Conservation (phyloP, 805 yeast genomes). For the Phaffomyces opuntiae region DNA sequence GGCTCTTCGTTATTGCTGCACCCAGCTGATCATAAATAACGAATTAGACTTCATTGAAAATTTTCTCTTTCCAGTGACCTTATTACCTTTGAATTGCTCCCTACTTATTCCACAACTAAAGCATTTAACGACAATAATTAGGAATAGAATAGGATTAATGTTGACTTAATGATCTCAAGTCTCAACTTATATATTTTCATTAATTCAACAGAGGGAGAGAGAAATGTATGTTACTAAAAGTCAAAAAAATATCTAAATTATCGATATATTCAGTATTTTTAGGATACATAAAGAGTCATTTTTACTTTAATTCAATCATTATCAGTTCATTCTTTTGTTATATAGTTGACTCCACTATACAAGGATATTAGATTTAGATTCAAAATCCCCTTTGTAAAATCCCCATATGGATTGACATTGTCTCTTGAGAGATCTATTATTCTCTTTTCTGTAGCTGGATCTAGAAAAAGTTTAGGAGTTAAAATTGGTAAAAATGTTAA, state of each 20-base stretch:
- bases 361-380: slow-evolving; percentile 10
- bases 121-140: slow-evolving; percentile 6
- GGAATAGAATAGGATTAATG: slow-evolving; percentile 17
- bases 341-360: slow-evolving; percentile 19
- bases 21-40: background rate
- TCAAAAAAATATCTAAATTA: background rate
- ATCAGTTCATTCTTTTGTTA: slow-evolving; percentile 5
- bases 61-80: slow-evolving; percentile 4
- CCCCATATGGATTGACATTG: slow-evolving; percentile 7
- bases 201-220: slow-evolving; percentile 5
- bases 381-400: slow-evolving; percentile 15
- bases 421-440: slow-evolving; percentile 13
- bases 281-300: background rate
- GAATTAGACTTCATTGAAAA: slow-evolving; percentile 3
- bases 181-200: slow-evolving; percentile 12
- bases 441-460: slow-evolving; percentile 17
- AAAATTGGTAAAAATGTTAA: slow-evolving; percentile 16
- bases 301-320: background rate
- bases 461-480: slow-evolving; percentile 5
- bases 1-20: background rate
- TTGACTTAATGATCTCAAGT: slow-evolving; percentile 16
- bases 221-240: slow-evolving; percentile 4
- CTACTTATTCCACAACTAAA: slow-evolving; percentile 7
- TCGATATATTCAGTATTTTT: background rate
- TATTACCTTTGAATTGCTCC: slow-evolving; percentile 19